Conservation (phyloP, 2,329 filamentous ascomycete species). For the Calonectria fujianensis region DNA sequence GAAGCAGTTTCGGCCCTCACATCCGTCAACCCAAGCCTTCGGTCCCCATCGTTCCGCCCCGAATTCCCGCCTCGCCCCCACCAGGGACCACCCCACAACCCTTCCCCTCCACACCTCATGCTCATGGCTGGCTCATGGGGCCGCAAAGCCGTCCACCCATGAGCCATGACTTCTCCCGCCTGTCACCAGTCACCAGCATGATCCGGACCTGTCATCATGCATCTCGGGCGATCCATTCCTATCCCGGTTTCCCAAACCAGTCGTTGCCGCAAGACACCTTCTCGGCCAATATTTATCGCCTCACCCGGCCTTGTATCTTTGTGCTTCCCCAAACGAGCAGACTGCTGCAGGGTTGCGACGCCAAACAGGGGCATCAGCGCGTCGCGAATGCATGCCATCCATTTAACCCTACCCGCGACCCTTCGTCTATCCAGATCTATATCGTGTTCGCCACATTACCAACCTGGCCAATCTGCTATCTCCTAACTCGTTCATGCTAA, state of each 20-base stretch:
- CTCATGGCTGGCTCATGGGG: slow-evolving; percentile 39
- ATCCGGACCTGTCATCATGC: slow-evolving; percentile 7
- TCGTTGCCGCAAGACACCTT: background rate
- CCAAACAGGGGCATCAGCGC: slow-evolving; percentile 24
- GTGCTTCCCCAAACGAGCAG: background rate
- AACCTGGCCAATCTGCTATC: background rate
- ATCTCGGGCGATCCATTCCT: slow-evolving; percentile 6
- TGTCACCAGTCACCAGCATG: slow-evolving; percentile 13
- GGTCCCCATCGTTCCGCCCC: slow-evolving; percentile 50
- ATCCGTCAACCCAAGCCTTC: slow-evolving; percentile 52
- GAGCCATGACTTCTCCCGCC: slow-evolving; percentile 34
- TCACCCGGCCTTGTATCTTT: background rate
- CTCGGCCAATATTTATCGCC: slow-evolving; percentile 8
- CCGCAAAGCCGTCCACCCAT: slow-evolving; percentile 52
- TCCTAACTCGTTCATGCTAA: background rate
- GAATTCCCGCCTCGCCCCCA: slow-evolving; percentile 54
- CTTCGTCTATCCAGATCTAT: slow-evolving; percentile 17
- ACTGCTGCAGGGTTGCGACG: slow-evolving; percentile 7
- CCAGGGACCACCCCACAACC: slow-evolving; percentile 33
- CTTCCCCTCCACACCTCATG: slow-evolving; percentile 38
- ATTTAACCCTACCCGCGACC: slow-evolving; percentile 12
- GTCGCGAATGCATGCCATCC: slow-evolving; percentile 38
- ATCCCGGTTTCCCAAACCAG: slow-evolving; percentile 1
- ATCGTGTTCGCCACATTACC: background rate
- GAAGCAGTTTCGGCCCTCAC: slow-evolving; percentile 53